Base-by-base conservation (phyloP, 148 eudicot species). In the Heliosperma pusillum region DNA sequence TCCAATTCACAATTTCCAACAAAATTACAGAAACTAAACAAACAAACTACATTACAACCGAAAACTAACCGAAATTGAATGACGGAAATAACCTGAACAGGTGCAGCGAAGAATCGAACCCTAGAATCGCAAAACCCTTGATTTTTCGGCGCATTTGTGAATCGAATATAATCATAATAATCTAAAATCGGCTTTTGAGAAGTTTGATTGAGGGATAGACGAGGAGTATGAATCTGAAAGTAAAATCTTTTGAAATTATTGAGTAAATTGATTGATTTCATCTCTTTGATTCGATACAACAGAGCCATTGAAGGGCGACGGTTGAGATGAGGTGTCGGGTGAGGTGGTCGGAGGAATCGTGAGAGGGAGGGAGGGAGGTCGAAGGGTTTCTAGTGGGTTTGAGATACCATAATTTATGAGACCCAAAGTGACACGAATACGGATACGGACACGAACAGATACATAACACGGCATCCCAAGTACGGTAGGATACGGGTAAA, bases 91-190 rank as follows among this genome's bases (percentile, higher is more conserved):
- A 87, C 97, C 97, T 87, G 86, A 85, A 76, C 80, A 10, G 93
- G 96, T 16, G 85, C 93, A 67, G 93, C 93, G 68, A 82, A 93
- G 78, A 85, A 89, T 50, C 98, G 89, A 80, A 83, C 88, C 70
- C 57, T 61, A 79, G 70, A 63, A 69, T 53, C 69, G 59, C 62
- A n/a, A 53, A 84, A 59, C 61, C 33, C 81, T 17, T 60, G 73
- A 69, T 36, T 66, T 22, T 16, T 76, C 0, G 83, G 77, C 17
- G 74, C 25, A 42, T 70, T 75, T 8, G 71, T 25, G 55, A 24
- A 21, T 66, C 12, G 62, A 53, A 75, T 20, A 52, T 52, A 9
- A 55, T 44, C 10, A 58, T 10, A 19, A 25, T 17, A 42, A 25
- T 45, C 44, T 29, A 25, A 16, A n/a, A 62, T n/a, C 33, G 71